Evolutionary conservation across 768 basidiomycete species (phyloP).

Genomic region (Hericium alpestre): DNA sequence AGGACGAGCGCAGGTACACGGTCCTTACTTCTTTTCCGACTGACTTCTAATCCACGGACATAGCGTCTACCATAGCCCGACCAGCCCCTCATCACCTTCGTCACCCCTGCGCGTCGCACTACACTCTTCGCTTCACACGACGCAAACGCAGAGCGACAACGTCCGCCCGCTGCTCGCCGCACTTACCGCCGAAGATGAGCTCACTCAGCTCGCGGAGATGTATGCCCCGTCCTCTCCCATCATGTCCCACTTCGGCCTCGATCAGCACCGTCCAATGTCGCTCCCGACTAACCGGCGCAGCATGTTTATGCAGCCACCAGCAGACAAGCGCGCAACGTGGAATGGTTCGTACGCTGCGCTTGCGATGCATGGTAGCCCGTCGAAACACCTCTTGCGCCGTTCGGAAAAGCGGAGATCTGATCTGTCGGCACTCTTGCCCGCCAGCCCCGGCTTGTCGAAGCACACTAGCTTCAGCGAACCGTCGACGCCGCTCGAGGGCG

Average conservation of each 20-base stretch:
- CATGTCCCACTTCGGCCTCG: slow-evolving; percentile 21
- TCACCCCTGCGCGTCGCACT: slow-evolving; percentile 58
- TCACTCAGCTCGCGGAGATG: slow-evolving; percentile 80
- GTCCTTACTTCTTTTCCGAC: neutral
- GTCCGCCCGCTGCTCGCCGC: slow-evolving; percentile 71
- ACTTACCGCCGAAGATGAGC: slow-evolving; percentile 57
- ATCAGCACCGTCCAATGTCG: slow-evolving; percentile 34
- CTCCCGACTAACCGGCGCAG: slow-evolving; percentile 17
- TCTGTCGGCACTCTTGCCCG: slow-evolving; percentile 33
- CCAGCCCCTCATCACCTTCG: slow-evolving; percentile 38
- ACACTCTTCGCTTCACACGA: slow-evolving; percentile 63
- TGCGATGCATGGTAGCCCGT: slow-evolving; percentile 36
- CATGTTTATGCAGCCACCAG: slow-evolving; percentile 18
- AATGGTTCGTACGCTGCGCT: slow-evolving; percentile 54
- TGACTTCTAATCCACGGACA: neutral
- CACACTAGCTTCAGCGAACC: slow-evolving; percentile 30
- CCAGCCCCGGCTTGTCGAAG: slow-evolving; percentile 11
- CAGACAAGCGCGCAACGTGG: slow-evolving; percentile 62
- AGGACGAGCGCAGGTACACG: slow-evolving; percentile 55
- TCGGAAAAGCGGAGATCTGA: slow-evolving; percentile 47
- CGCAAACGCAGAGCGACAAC: slow-evolving; percentile 73
- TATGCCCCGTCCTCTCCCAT: slow-evolving; percentile 71
- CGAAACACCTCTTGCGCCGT: slow-evolving; percentile 31
- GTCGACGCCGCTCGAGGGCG: slow-evolving; percentile 27
- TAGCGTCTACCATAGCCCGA: slow-evolving; percentile 27